Conservation (phyloP, 2,329 filamentous ascomycete genomes). For the Colletotrichum godetiae region DNA sequence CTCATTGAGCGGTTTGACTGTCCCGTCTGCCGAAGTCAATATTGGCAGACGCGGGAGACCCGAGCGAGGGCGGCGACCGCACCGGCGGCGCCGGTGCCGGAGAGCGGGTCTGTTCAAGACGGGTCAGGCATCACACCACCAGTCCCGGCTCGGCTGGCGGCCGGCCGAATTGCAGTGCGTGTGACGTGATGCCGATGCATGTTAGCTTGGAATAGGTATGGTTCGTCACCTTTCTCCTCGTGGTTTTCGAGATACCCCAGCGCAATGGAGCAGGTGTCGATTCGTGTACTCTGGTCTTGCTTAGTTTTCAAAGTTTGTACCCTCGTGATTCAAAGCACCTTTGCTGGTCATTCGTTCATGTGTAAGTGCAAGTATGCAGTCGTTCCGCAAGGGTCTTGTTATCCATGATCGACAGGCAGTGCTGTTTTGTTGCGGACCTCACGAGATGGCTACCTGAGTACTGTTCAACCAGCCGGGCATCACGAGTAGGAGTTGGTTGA, state of each 20-base stretch:
- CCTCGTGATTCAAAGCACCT: no score
- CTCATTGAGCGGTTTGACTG: slow-evolving; percentile 49
- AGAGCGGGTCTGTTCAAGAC: slow-evolving; percentile 8
- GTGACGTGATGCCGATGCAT: not conserved
- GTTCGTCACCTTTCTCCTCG: not conserved
- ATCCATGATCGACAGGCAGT: no score
- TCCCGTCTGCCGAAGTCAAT: slow-evolving; percentile 50
- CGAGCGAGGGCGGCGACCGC: slow-evolving; percentile 16
- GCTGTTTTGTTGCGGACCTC: no score
- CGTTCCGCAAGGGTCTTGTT: no score
- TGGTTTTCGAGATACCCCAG: not conserved
- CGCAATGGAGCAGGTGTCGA: no score
- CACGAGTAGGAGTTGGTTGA: no score
- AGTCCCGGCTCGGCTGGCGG: not conserved
- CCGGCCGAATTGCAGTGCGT: not conserved
- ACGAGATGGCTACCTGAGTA: not conserved
- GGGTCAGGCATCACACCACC: slow-evolving; percentile 3
- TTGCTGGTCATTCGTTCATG: no score
- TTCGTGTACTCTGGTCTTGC: no score
- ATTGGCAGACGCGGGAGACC: slow-evolving; percentile 41
- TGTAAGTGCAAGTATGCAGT: no score
- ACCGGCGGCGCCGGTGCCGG: slow-evolving; percentile 8
- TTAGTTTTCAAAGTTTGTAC: no score
- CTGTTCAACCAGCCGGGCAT: not conserved
- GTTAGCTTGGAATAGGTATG: not conserved